Evolutionary conservation across 345 rosid genomes (phyloP).

Genomic region (Populus euphratica): DNA sequence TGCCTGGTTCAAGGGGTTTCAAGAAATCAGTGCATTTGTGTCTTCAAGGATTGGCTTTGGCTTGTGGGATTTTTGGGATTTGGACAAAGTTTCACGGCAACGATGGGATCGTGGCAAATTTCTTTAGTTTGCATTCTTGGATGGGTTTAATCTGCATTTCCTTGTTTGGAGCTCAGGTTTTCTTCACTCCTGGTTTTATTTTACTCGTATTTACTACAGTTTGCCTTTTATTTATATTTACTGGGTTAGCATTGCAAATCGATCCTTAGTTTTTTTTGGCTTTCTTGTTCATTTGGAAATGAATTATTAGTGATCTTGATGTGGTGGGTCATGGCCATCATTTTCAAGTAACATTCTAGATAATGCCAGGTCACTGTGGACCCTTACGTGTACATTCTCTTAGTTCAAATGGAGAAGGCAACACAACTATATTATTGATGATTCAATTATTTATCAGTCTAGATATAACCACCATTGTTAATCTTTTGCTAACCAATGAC

Average conservation of each 20-base stretch:
- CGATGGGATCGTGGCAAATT: constrained; percentile 68
- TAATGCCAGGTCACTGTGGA: neutral
- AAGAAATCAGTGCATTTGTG: constrained; percentile 85
- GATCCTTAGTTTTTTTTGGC: neutral
- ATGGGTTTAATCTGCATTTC: constrained; percentile 84
- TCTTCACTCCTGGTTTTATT: neutral
- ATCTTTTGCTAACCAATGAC: neutral
- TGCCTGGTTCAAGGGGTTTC: constrained; percentile 76
- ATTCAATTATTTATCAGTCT: neutral
- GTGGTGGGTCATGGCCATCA: neutral
- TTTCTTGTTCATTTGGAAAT: neutral
- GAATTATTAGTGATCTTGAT: neutral
- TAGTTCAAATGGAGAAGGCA: neutral
- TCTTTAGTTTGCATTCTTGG: constrained; percentile 95
- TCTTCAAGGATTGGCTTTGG: constrained; percentile 87
- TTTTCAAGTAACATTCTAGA: neutral
- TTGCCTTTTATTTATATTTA: neutral
- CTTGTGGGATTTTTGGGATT: constrained; percentile 73
- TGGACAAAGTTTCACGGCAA: constrained; percentile 77
- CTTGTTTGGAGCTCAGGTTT: constrained; percentile 85
- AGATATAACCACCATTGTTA: neutral
- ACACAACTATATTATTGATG: neutral
- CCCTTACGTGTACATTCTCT: neutral
- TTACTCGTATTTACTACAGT: neutral
- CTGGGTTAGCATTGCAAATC: no score